Conservation (phyloP, 2,329 filamentous ascomycete genomes). For the Neofusicoccum sp. region DNA sequence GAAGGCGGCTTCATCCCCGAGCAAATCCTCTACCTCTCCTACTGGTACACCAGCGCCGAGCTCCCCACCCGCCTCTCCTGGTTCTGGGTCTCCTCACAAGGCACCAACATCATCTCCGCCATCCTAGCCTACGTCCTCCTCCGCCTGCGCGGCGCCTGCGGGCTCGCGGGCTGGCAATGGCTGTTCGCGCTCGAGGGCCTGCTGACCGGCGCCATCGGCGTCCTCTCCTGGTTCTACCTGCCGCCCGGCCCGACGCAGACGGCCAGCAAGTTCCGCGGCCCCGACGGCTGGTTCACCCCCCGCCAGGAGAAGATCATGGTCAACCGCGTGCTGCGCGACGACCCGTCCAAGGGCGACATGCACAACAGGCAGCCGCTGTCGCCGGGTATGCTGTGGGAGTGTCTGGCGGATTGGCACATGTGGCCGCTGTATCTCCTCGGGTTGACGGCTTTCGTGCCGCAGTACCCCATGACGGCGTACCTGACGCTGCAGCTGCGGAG, state of each 20-base stretch:
- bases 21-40: slow-evolving; percentile 66
- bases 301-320: slow-evolving; percentile 67
- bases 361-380: slow-evolving; percentile 55
- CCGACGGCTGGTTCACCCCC: slow-evolving; percentile 64
- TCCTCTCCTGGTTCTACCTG: slow-evolving; percentile 38
- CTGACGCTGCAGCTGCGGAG: slow-evolving; percentile 40
- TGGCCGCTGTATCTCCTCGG: slow-evolving; percentile 56
- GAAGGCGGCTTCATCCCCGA: slow-evolving; percentile 60
- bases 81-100: slow-evolving; percentile 69
- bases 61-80: slow-evolving; percentile 64
- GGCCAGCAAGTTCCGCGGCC: slow-evolving; percentile 55
- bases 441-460: slow-evolving; percentile 36
- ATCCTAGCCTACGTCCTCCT: slow-evolving; percentile 58
- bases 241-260: slow-evolving; percentile 61
- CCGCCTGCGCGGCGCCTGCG: slow-evolving; percentile 49
- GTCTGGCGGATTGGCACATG: slow-evolving; percentile 55
- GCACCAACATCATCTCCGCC: slow-evolving; percentile 55
- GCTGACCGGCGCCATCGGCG: slow-evolving; percentile 37
- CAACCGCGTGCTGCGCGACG: slow-evolving; percentile 59
- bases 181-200: slow-evolving; percentile 48
- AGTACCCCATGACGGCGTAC: slow-evolving; percentile 38
- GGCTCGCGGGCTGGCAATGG: slow-evolving; percentile 58
- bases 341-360: slow-evolving; percentile 56
- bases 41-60: slow-evolving; percentile 73
- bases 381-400: slow-evolving; percentile 47